phyloP scores from a whole-genome alignment of 75 land plant species.

The Picea sitchensis region DNA sequence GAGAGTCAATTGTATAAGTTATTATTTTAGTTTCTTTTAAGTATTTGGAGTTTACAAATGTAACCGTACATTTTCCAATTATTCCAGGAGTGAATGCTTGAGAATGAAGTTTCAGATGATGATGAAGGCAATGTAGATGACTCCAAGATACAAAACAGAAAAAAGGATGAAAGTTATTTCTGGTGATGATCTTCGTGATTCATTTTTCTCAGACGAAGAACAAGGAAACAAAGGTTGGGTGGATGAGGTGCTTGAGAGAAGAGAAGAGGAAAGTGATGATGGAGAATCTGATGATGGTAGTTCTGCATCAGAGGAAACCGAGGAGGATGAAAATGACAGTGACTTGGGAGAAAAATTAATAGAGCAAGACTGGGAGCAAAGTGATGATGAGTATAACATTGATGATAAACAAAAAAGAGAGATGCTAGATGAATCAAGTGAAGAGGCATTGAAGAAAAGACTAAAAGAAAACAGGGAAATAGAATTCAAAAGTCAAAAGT shows the following conservation, averaged over 20 bases:
- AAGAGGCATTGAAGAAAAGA: slow-evolving; percentile 21
- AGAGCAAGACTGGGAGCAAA: slow-evolving; percentile 71
- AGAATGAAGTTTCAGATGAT: too few species aligned
- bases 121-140: slow-evolving; percentile 36
- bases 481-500: not conserved
- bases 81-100: too few species aligned
- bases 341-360: slow-evolving; percentile 12
- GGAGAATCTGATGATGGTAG: slow-evolving; percentile 32
- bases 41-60: too few species aligned
- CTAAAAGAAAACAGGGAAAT: slow-evolving; percentile 8
- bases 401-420: slow-evolving; percentile 23
- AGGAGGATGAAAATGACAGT: slow-evolving; percentile 32
- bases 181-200: slow-evolving; percentile 97
- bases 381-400: slow-evolving; percentile 60
- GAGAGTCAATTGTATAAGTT: too few species aligned
- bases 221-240: slow-evolving; percentile 64
- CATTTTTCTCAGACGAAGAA: slow-evolving; percentile 57
- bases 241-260: slow-evolving; percentile 63
- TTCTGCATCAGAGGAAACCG: slow-evolving; percentile 3
- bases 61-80: too few species aligned
- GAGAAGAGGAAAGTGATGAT: slow-evolving; percentile 27
- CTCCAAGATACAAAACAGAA: slow-evolving; percentile 13
- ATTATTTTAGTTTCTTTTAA: too few species aligned
- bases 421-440: slow-evolving; percentile 22
- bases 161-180: slow-evolving; percentile 38